Evolutionary conservation across 2,329 filamentous ascomycete species (phyloP).

Genomic region (Meredithiella fracta): DNA sequence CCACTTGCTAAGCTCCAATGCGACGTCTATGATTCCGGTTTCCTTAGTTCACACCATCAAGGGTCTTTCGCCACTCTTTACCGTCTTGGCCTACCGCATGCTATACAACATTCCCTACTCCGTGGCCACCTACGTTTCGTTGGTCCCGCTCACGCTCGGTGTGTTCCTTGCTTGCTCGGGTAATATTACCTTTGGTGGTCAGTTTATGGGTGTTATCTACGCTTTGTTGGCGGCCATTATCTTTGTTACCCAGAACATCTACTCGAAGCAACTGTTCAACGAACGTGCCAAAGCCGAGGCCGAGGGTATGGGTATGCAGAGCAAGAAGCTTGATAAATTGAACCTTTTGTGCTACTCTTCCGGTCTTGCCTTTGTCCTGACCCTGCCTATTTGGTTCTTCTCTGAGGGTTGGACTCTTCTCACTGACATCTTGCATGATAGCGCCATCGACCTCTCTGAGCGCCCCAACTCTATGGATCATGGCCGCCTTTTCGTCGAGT

Average conservation of each 20-base stretch:
- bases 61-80: constrained; percentile 87
- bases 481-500: constrained; percentile 62
- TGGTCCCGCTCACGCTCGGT: constrained; percentile 82
- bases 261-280: constrained; percentile 95
- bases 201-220: constrained; percentile 77
- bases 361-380: constrained; percentile 75
- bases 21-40: constrained; percentile 86
- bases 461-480: constrained; percentile 56
- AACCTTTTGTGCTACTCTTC: constrained; percentile 97
- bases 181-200: constrained; percentile 58
- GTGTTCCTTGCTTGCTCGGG: constrained; percentile 93
- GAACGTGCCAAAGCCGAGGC: constrained; percentile 74
- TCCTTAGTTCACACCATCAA: constrained; percentile 98
- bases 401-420: constrained; percentile 68
- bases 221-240: constrained; percentile 81
- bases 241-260: constrained; percentile 97
- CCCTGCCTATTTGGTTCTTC: constrained; percentile 83
- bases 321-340: constrained; percentile 83
- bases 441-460: constrained; percentile 47
- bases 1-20: constrained; percentile 84
- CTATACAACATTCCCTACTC: constrained; percentile 83
- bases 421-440: constrained; percentile 63
- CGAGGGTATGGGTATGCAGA: constrained; percentile 42
- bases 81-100: constrained; percentile 79
- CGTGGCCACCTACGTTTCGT: constrained; percentile 67